Base-by-base conservation (phyloP, 2,329 filamentous ascomycete genomes). In the Ophiocordyceps camponoti-saundersi region DNA sequence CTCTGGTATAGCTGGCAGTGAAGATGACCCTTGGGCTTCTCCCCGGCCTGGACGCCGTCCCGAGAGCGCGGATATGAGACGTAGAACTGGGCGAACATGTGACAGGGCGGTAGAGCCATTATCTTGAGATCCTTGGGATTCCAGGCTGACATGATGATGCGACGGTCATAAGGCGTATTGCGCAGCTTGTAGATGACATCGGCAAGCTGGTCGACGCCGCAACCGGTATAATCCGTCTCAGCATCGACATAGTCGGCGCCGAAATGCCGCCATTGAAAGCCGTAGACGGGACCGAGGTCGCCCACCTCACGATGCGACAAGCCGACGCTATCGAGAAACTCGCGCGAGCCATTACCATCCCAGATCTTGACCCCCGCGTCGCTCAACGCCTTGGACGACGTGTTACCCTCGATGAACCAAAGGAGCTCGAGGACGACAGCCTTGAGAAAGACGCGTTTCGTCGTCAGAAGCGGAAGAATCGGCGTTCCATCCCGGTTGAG, bases 251-350 rank as follows among this genome's bases (percentile, higher is more conserved):
- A 98, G 51, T 87, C 79, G 5, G 92, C 92, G 45, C 92, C 92
- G 58, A 98, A 98, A 65, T 96, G 90, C 3, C 92, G 84, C 92
- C 92, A 98, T 66, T 98, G 92, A 67, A 98, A 98, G 2, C 92
- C 92, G 61, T 98, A 98, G 0, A 96, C 89, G 29, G 92, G 92
- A 1, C 92, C 92, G 0, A 98, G 72, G 59, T 98, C 92, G 53
- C 92, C 92, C 20, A 81, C 84, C 46, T 79, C 85, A 49, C 90
- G 85, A 60, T 95, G 80, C 0, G 72, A 70, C 7, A 96, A 75
- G 0, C 90, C 90, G 1, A 92, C 75, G 51, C 72, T 80, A 68
- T 98, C 90, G 36, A 98, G 83, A 62, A 84, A 96, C 58, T 80
- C 83, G 56, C 92, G 85, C 44, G 82, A 88, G 42, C 90, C 92